These are phyloP conservation scores for Scheffersomyces lignicola DNA, from an alignment of 1,139 yeast genomes.

Conservation along the genomic window DNA sequence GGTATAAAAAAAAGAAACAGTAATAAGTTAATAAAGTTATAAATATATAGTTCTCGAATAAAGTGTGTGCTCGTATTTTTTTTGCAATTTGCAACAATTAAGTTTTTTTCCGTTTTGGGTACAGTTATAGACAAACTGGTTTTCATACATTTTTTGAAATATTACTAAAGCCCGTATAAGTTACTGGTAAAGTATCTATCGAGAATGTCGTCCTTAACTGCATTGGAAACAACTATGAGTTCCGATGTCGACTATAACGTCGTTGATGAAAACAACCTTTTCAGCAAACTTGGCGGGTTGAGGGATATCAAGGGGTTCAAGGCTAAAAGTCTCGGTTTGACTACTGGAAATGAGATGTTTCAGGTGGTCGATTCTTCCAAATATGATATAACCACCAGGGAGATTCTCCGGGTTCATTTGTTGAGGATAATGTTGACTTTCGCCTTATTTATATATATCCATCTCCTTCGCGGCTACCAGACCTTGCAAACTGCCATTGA, in stretches of 20 bases:
- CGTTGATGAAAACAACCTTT: constrained; percentile 6
- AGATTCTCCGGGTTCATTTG: constrained; percentile 20
- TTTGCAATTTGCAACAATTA: too few relatives aligned
- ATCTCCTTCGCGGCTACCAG: constrained; percentile 6
- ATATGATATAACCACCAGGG: constrained; percentile 18
- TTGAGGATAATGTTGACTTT: constrained; percentile 15
- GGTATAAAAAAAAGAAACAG: too few relatives aligned
- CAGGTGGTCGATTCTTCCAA: constrained; percentile 12
- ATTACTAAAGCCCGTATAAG: too few relatives aligned
- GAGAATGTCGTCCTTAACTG: too few relatives aligned
- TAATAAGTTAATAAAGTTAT: too few relatives aligned
- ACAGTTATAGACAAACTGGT: too few relatives aligned
- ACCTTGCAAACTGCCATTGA: constrained; percentile 9
- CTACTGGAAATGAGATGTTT: constrained; percentile 8
- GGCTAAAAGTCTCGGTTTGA: constrained; percentile 12
- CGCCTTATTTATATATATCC: constrained; percentile 10
- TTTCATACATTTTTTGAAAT: too few relatives aligned
- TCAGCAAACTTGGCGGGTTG: constrained; percentile 5
- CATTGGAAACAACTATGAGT: too few relatives aligned
- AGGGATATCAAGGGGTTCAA: constrained; percentile 13
- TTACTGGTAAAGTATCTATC: too few relatives aligned
- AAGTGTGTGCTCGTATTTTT: too few relatives aligned
- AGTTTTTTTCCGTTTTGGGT: too few relatives aligned
- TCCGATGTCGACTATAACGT: background rate
- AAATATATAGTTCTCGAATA: too few relatives aligned